Percentiles rank a stretch among this genome's conserved stretches.
These are phyloP conservation scores for Scutellaria galericulata DNA, from an alignment of 257 asterid genomes.

Conservation along the genomic window DNA sequence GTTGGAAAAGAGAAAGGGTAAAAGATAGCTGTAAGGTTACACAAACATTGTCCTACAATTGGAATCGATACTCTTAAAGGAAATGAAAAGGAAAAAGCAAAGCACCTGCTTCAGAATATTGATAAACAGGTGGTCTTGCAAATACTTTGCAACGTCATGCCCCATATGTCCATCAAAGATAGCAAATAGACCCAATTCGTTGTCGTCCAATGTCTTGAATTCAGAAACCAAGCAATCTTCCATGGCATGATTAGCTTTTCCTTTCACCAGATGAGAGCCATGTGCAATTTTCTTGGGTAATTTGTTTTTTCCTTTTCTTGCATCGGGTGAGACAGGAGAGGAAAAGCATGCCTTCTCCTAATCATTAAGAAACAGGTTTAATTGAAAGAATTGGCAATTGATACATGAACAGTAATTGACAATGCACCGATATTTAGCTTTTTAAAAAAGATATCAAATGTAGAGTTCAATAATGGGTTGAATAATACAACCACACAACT, in stretches of 20 bases:
- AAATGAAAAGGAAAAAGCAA: background rate
- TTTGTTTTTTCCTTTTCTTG: slow-evolving; percentile 60
- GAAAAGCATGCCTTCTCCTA: slow-evolving; percentile 84
- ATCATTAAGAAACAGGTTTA: background rate
- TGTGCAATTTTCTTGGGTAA: slow-evolving; percentile 56
- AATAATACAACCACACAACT: background rate
- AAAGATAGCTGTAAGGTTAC: background rate
- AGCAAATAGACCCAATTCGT: slow-evolving; percentile 86
- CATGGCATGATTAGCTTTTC: slow-evolving; percentile 81
- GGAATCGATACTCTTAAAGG: too few relatives aligned
- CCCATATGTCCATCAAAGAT: slow-evolving; percentile 97
- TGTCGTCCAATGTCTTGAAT: slow-evolving; percentile 52
- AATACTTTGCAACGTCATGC: slow-evolving; percentile 74
- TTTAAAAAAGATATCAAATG: background rate
- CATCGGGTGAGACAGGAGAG: slow-evolving; percentile 63
- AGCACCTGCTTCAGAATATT: slow-evolving; percentile 76
- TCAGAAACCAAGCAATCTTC: slow-evolving; percentile 87
- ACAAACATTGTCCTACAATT: too few relatives aligned
- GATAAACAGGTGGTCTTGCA: slow-evolving; percentile 67
- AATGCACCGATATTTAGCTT: slow-evolving; percentile 11
- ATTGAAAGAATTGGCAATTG: slow-evolving; percentile 4
- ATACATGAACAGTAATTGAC: background rate
- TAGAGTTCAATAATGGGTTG: background rate
- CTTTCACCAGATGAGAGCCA: slow-evolving; percentile 76
- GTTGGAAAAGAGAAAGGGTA: background rate